Percentiles rank a stretch among this genome's conserved stretches.
These are phyloP conservation scores for Allium sativum DNA, from an alignment of 106 monocot species.

Conservation along the genomic window DNA sequence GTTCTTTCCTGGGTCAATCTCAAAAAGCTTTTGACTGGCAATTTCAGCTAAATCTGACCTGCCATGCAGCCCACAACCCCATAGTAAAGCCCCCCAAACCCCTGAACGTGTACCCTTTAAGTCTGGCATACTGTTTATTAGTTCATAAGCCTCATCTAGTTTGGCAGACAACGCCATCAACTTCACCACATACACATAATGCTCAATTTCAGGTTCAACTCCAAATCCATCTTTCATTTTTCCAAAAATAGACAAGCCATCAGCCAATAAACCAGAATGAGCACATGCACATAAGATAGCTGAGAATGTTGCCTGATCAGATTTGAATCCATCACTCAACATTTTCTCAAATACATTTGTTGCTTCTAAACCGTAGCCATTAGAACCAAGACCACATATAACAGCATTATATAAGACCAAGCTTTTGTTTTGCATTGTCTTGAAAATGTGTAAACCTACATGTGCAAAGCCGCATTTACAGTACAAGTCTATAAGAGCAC, in stretches of 20 bases:
- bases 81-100: constrained; percentile 62
- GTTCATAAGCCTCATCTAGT: constrained; percentile 44
- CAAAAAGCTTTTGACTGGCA: constrained; percentile 26
- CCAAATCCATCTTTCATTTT: constrained; percentile 46
- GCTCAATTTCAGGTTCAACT: constrained; percentile 32
- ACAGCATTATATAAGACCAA: constrained; percentile 37
- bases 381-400: constrained; percentile 41
- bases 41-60: constrained; percentile 32
- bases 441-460: constrained; percentile 24
- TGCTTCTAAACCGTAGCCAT: constrained; percentile 30
- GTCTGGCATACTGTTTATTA: constrained; percentile 45
- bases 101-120: constrained; percentile 39
- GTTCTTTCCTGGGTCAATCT: constrained; percentile 27
- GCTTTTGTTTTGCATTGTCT: constrained; percentile 27
- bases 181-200: constrained; percentile 68
- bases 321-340: constrained; percentile 21
- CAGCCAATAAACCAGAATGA: constrained; percentile 30
- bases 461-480: constrained; percentile 48
- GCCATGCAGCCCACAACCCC: constrained; percentile 56
- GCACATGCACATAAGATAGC: constrained; percentile 57
- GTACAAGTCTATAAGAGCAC: constrained; percentile 48
- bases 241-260: constrained; percentile 27
- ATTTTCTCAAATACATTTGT: constrained; percentile 30
- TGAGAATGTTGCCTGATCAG: constrained; percentile 55
- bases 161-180: constrained; percentile 38